Conservation (phyloP, 2,329 filamentous ascomycete genomes). For the Coniochaeta hoffmannii region DNA sequence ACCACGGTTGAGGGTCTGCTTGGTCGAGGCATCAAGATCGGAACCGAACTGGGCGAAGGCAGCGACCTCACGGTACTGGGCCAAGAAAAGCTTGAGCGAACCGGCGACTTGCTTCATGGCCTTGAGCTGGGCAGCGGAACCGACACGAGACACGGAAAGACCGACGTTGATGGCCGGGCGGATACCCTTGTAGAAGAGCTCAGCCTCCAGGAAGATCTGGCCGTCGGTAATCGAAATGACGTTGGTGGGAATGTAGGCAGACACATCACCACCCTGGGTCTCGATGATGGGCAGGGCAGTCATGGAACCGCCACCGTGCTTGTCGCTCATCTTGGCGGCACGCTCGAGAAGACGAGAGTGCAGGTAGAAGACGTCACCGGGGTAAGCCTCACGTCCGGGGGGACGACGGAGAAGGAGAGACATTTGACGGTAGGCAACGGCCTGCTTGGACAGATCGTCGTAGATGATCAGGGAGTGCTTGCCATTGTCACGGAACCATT, state of each 20-base stretch:
- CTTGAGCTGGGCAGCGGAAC: slow-evolving; percentile 98
- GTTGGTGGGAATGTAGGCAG: slow-evolving; percentile 99
- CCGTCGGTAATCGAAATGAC: slow-evolving; percentile 99
- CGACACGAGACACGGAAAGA: slow-evolving; percentile 99
- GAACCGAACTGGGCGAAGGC: slow-evolving; percentile 99
- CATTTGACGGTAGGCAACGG: slow-evolving; percentile 98
- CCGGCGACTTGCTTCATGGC: slow-evolving; percentile 99
- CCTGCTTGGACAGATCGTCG: slow-evolving; percentile 97
- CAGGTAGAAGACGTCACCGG: slow-evolving; percentile 98
- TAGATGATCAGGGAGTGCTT: slow-evolving; percentile 86
- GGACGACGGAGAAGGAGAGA: slow-evolving; percentile 95
- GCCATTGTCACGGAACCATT: slow-evolving; percentile 76
- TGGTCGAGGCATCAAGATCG: slow-evolving; percentile 96
- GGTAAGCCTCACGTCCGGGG: slow-evolving; percentile 98
- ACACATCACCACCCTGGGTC: slow-evolving; percentile 99
- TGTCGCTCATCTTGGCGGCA: slow-evolving; percentile 98
- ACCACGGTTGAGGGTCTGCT: slow-evolving; percentile 97
- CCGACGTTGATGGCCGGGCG: slow-evolving; percentile 99
- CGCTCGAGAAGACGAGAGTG: slow-evolving; percentile 99
- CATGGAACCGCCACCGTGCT: slow-evolving; percentile 89
- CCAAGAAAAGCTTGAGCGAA: slow-evolving; percentile 99
- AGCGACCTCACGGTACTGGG: slow-evolving; percentile 99
- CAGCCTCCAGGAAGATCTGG: slow-evolving; percentile 98
- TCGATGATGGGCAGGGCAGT: slow-evolving; percentile 97
- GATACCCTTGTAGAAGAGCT: slow-evolving; percentile 99